Evolutionary conservation across 179 eudicot species (phyloP).

Genomic region (Beta corolliflora): DNA sequence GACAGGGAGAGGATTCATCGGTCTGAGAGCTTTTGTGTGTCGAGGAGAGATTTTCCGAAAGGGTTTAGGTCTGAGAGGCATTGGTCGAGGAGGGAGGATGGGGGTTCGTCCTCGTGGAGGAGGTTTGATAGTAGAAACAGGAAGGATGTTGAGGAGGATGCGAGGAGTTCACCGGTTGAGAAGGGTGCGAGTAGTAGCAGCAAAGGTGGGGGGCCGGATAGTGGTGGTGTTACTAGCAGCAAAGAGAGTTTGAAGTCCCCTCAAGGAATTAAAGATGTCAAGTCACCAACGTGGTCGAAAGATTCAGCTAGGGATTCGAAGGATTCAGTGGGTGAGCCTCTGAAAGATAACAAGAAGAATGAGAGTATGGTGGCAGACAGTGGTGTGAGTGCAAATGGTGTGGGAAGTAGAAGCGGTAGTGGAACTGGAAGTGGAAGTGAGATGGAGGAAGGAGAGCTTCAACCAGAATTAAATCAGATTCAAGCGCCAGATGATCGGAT

Average conservation of each 20-base stretch:
- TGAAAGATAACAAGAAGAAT: slow-evolving; percentile 61
- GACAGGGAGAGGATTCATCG: slow-evolving; percentile 65
- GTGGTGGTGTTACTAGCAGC: slow-evolving; percentile 51
- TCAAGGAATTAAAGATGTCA: slow-evolving; percentile 52
- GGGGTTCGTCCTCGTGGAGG: slow-evolving; percentile 76
- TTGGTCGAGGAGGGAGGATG: slow-evolving; percentile 68
- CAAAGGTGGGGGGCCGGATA: slow-evolving; percentile 42
- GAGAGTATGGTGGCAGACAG: slow-evolving; percentile 59
- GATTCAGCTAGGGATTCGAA: slow-evolving; percentile 61
- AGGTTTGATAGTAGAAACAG: slow-evolving; percentile 61
- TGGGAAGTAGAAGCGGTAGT: slow-evolving; percentile 47
- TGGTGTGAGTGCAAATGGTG: slow-evolving; percentile 35
- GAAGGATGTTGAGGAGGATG: slow-evolving; percentile 74
- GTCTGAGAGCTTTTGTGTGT: slow-evolving; percentile 74
- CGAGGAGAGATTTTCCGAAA: slow-evolving; percentile 85
- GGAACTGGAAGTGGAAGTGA: slow-evolving; percentile 54
- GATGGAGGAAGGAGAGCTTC: slow-evolving; percentile 95
- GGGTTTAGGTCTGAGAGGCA: slow-evolving; percentile 97
- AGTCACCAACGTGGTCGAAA: slow-evolving; percentile 66
- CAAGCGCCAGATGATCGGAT: slow-evolving; percentile 29
- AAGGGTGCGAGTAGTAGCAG: slow-evolving; percentile 43
- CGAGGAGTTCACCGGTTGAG: slow-evolving; percentile 37
- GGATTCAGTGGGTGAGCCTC: slow-evolving; percentile 73
- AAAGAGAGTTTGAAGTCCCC: slow-evolving; percentile 64
- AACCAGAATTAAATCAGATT: slow-evolving; percentile 60